These are phyloP conservation scores for Alternaria viburni DNA, from an alignment of 2,329 filamentous ascomycete species.

Conservation along the genomic window DNA sequence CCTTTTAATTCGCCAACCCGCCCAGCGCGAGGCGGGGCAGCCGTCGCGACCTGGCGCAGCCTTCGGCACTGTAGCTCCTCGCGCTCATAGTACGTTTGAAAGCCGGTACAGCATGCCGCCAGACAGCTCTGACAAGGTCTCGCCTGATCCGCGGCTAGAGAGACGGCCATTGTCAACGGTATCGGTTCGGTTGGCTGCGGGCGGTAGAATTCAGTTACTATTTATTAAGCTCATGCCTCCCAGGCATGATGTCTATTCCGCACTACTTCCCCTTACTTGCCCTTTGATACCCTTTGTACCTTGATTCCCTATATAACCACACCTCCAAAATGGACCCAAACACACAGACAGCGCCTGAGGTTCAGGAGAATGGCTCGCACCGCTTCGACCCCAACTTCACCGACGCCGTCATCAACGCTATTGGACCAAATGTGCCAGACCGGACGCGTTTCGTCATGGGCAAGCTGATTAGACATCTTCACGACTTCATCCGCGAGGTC, in stretches of 20 bases:
- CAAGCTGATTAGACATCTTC: slow-evolving; percentile 72
- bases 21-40: slow-evolving; percentile 28
- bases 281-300: not conserved
- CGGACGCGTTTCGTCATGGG: slow-evolving; percentile 69
- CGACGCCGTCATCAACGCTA: slow-evolving; percentile 72
- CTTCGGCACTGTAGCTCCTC: slow-evolving; percentile 28
- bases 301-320: not conserved
- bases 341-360: slow-evolving; percentile 29
- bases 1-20: slow-evolving; percentile 64
- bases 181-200: slow-evolving; percentile 24
- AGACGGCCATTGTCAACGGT: slow-evolving; percentile 29
- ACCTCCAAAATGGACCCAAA: slow-evolving; percentile 20
- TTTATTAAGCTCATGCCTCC: slow-evolving; percentile 26
- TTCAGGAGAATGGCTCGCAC: slow-evolving; percentile 32
- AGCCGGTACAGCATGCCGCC: slow-evolving; percentile 31
- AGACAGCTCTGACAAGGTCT: slow-evolving; percentile 9
- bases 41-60: slow-evolving; percentile 11
- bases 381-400: slow-evolving; percentile 81
- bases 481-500: slow-evolving; percentile 79
- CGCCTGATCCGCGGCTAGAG: slow-evolving; percentile 33
- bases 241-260: not conserved
- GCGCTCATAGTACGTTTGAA: slow-evolving; percentile 2
- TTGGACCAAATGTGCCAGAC: slow-evolving; percentile 71
- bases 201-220: slow-evolving; percentile 3
- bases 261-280: not conserved